Conservation (phyloP, 208 protist species). For the Angomonas ambiguus region DNA sequence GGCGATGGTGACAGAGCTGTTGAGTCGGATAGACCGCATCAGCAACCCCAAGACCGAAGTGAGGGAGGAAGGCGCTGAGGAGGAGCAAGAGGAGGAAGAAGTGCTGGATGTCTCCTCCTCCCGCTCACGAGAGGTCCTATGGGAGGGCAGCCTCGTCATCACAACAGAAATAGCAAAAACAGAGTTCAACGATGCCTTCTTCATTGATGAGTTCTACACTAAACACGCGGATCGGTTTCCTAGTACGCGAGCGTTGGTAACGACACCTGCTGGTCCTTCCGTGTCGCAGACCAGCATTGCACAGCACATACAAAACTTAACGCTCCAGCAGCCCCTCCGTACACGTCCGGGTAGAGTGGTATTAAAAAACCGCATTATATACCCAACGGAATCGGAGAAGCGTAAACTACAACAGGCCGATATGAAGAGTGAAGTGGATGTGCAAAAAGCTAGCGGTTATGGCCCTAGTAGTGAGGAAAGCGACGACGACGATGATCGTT, state of each 20-base stretch:
- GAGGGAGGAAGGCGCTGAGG: constrained; percentile 22
- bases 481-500: constrained; percentile 15
- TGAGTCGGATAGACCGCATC: neutral
- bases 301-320: constrained; percentile 46
- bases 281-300: constrained; percentile 27
- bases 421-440: constrained; percentile 7
- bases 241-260: constrained; percentile 22
- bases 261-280: constrained; percentile 1
- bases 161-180: constrained; percentile 61
- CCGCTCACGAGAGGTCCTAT: constrained; percentile 44
- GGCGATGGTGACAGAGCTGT: constrained; percentile 9
- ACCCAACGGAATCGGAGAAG: constrained; percentile 32
- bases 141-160: constrained; percentile 79
- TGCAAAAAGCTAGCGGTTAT: neutral
- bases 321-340: constrained; percentile 49
- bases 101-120: neutral
- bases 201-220: constrained; percentile 89
- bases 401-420: constrained; percentile 26
- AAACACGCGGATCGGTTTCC: constrained; percentile 60
- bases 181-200: constrained; percentile 81
- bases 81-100: neutral
- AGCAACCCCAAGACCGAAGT: constrained; percentile 2
- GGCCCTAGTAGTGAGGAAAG: neutral
- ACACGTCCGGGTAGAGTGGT: constrained; percentile 45
- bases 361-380: constrained; percentile 41